Percentiles rank a stretch among this genome's conserved stretches.
These are phyloP conservation scores for Pseudofabraea citricarpa DNA, from an alignment of 2,329 filamentous ascomycete species.

Conservation along the genomic window DNA sequence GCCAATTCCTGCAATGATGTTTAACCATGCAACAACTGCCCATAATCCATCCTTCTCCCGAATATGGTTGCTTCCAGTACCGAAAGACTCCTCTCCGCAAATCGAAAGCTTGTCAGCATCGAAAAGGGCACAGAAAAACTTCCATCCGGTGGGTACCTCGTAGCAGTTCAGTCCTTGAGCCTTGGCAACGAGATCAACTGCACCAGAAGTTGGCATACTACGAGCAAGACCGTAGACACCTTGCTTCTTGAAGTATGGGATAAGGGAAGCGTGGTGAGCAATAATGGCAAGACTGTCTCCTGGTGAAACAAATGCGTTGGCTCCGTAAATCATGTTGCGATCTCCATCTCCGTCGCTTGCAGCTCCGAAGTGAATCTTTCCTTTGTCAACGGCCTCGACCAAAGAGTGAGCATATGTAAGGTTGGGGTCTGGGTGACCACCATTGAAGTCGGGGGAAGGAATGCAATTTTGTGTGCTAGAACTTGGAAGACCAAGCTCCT, in stretches of 20 bases:
- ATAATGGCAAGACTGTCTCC: slow-evolving; percentile 98
- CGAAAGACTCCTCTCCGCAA: slow-evolving; percentile 97
- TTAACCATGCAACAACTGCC: slow-evolving; percentile 96
- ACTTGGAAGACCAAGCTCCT: slow-evolving; percentile 78
- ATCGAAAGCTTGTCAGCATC: slow-evolving; percentile 96
- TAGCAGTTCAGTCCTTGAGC: slow-evolving; percentile 88
- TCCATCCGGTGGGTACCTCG: slow-evolving; percentile 98
- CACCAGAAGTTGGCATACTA: slow-evolving; percentile 95
- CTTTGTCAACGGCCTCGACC: slow-evolving; percentile 88
- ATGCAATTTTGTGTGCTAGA: slow-evolving; percentile 85
- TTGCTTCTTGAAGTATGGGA: slow-evolving; percentile 97
- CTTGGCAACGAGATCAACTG: slow-evolving; percentile 93
- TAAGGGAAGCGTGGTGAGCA: slow-evolving; percentile 90
- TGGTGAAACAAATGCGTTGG: slow-evolving; percentile 91
- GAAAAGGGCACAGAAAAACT: slow-evolving; percentile 97
- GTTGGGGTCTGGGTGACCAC: slow-evolving; percentile 96
- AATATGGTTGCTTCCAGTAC: slow-evolving; percentile 97
- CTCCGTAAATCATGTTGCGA: slow-evolving; percentile 99
- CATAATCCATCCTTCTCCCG: slow-evolving; percentile 98
- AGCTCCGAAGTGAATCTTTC: slow-evolving; percentile 89
- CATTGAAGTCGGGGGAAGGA: slow-evolving; percentile 91
- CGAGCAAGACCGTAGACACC: slow-evolving; percentile 92
- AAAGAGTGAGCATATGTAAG: slow-evolving; percentile 94
- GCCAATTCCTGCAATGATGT: slow-evolving; percentile 94
- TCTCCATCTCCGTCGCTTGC: slow-evolving; percentile 96